Conservation (phyloP, 352 stramenopile genomes). For the Phytophthora chlamydospora region DNA sequence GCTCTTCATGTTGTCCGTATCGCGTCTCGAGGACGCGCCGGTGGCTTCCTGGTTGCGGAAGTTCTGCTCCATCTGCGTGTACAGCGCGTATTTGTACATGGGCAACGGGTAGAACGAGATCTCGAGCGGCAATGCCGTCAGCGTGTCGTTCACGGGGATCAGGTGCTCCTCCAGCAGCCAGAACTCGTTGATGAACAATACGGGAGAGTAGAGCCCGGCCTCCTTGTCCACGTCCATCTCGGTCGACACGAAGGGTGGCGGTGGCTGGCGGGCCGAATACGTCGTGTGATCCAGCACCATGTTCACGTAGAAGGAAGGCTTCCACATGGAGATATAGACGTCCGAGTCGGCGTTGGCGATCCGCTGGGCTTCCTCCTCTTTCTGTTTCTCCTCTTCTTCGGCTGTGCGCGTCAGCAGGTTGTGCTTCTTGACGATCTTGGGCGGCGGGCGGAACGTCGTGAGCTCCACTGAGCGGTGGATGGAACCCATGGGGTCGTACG, state of each 20-base stretch:
- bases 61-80: conserved; percentile 93
- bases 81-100: conserved; percentile 93
- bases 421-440: conserved; percentile 77
- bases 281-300: conserved; percentile 74
- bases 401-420: conserved; percentile 52
- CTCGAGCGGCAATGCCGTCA: conserved; percentile 80
- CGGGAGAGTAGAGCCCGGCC: conserved; percentile 80
- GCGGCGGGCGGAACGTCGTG: conserved; percentile 76
- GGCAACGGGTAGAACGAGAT: conserved; percentile 87
- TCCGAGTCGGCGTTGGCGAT: conserved; percentile 29
- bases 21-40: conserved; percentile 88
- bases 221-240: conserved; percentile 68
- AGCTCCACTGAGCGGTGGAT: conserved; percentile 70
- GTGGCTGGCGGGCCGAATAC: conserved; percentile 59
- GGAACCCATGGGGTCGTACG: conserved; percentile 59
- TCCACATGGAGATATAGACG: conserved; percentile 84
- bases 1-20: conserved; percentile 94
- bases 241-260: conserved; percentile 70
- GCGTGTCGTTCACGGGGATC: conserved; percentile 89
- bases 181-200: conserved; percentile 95
- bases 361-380: conserved; percentile 17
- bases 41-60: conserved; percentile 93
- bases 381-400: conserved; percentile 6
- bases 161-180: conserved; percentile 92
- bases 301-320: conserved; percentile 72